Percentiles rank a stretch among this genome's conserved stretches.
Conservation (phyloP, 768 basidiomycete species). For the Vararia minispora region DNA sequence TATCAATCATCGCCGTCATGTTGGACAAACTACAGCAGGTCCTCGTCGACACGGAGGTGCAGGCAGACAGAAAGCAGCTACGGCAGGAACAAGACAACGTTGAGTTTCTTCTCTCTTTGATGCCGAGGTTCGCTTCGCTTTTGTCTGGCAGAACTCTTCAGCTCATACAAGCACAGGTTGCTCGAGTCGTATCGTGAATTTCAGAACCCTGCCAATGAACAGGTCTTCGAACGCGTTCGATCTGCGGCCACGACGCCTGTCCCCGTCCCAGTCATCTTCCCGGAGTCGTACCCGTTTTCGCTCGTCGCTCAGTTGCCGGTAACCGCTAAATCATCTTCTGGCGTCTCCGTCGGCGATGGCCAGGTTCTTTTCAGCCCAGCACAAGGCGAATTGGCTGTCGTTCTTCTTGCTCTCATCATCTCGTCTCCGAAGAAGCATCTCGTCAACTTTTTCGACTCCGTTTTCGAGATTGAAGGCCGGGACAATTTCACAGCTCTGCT, state of each 20-base stretch:
- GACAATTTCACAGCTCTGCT: constrained; percentile 66
- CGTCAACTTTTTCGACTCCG: constrained; percentile 65
- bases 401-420: constrained; percentile 70
- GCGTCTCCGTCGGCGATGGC: constrained; percentile 30
- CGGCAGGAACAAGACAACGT: constrained; percentile 87
- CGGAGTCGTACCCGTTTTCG: constrained; percentile 89
- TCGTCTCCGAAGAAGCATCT: constrained; percentile 74
- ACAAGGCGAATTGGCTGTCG: constrained; percentile 77
- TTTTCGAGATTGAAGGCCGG: constrained; percentile 80
- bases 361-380: constrained; percentile 57
- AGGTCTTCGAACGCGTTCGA: constrained; percentile 58
- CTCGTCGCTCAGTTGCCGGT: constrained; percentile 59
- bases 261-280: constrained; percentile 71
- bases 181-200: constrained; percentile 85
- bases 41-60: constrained; percentile 54
- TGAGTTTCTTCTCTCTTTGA: constrained; percentile 68
- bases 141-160: constrained; percentile 1
- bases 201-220: constrained; percentile 51
- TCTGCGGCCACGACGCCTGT: constrained; percentile 47
- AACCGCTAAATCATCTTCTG: constrained; percentile 31
- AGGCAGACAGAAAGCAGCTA: constrained; percentile 47
- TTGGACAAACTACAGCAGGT: constrained; percentile 81
- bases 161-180: constrained; percentile 43
- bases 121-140: constrained; percentile 57
- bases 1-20: constrained; percentile 83